phyloP scores from a whole-genome alignment of 495 filamentous ascomycete genomes.

The Trichoderma erinaceum region DNA sequence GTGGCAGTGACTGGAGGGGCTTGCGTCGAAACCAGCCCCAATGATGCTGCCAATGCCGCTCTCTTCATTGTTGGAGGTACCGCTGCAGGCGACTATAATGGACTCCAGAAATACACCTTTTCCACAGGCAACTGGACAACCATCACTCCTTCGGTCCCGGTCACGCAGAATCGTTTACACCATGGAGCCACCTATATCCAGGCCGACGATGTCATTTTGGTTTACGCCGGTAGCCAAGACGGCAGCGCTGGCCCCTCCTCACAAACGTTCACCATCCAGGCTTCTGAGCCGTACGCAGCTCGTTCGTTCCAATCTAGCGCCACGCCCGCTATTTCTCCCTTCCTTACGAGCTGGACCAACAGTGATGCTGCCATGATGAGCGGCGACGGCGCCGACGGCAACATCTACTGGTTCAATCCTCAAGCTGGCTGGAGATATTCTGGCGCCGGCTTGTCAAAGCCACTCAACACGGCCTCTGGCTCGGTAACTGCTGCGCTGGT shows the following conservation, averaged over 20 bases:
- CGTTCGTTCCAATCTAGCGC: slow-evolving; percentile 47
- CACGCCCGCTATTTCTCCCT: slow-evolving; percentile 58
- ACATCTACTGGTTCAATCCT: slow-evolving; percentile 59
- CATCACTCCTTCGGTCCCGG: slow-evolving; percentile 44
- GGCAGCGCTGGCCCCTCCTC: slow-evolving; percentile 50
- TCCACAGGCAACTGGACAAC: slow-evolving; percentile 68
- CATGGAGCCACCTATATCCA: slow-evolving; percentile 76
- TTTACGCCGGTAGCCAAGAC: slow-evolving; percentile 72
- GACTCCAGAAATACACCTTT: slow-evolving; percentile 83
- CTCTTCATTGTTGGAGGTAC: slow-evolving; percentile 84
- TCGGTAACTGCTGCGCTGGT: slow-evolving; percentile 56
- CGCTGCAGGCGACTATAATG: slow-evolving; percentile 52
- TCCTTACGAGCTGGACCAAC: slow-evolving; percentile 71
- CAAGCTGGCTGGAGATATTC: slow-evolving; percentile 55
- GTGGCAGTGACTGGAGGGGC: slow-evolving; percentile 64
- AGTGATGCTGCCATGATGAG: slow-evolving; percentile 70
- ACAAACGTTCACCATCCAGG: slow-evolving; percentile 69
- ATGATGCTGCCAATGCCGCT: slow-evolving; percentile 45
- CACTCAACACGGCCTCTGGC: slow-evolving; percentile 48
- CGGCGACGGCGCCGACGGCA: slow-evolving; percentile 57
- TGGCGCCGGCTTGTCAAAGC: slow-evolving; percentile 50
- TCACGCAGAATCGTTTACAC: slow-evolving; percentile 60
- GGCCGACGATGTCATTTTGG: slow-evolving; percentile 60
- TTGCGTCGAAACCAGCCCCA: slow-evolving; percentile 65
- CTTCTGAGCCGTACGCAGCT: slow-evolving; percentile 49